Base-by-base conservation (phyloP, 2,329 filamentous ascomycete species). In the Aspergillus fumigatus region DNA sequence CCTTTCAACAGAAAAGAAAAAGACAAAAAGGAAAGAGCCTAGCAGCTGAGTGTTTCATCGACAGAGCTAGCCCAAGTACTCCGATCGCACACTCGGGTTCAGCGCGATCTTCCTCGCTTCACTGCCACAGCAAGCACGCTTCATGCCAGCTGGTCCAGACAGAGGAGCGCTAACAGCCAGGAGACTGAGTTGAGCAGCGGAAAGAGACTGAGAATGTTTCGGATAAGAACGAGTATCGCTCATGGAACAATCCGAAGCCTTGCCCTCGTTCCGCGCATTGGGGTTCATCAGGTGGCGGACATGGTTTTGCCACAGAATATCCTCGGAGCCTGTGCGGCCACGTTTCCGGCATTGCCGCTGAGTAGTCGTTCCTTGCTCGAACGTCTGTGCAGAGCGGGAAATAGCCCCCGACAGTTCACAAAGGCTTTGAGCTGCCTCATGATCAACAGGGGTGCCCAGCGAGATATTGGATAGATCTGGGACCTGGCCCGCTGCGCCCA, bases 91-190 rank as follows among this genome's bases (percentile, higher is more conserved):
- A 47, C 61, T 63, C n/a, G 70, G 68, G 56, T 71, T 68, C 19
- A 73, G 55, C n/a, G 70, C 70, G 51, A 73, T 57, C 62, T 72
- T 72, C 51, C 65, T 62, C 41, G 70, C 70, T 63, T 75, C 73
- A 49, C 67, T 72, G 40, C 71, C 73, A 54, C 74, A 75, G 64
- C 74, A 75, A 35, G 73, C 71, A 49, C 74, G 73, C 60, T 76
- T 76, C 68, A 73, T 71, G 48, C 72, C 71, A 9, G 65, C 69
- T 3, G 69, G 67, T n/a, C 68, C 67, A 43, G 73, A 69, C 19
- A 75, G 61, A n/a, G 67, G 62, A 40, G 65, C 57, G 49, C 59
- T 61, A 43, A 61, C 52, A 35, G 64, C 60, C 25, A 68, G 59
- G 27, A 65, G 60, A 52, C 56, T 61, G 25, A 68, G 53, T 25